Evolutionary conservation across 805 yeast species (phyloP), one percentile per base, ranked within the genome.

Genomic region (Metschnikowia rubicola): DNA sequence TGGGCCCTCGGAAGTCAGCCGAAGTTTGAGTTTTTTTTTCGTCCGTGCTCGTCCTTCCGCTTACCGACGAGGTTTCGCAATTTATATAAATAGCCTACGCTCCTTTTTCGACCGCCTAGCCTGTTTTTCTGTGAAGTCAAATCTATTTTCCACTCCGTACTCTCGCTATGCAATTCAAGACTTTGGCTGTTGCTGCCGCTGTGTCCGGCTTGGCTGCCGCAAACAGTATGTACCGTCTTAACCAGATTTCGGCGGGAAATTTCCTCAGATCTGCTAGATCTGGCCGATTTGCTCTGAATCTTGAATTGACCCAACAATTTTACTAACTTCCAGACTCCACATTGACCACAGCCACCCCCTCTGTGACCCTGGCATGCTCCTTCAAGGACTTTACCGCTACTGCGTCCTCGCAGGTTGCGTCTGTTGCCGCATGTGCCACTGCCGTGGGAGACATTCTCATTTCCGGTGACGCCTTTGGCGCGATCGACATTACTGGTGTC

Each of bases 401-500:
- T 46, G 80, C 83, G 37, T 89, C 90, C 70, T 59, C 86, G 30
- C 91, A 89, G 58, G 81, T 92, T 64, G 96, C 89, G 60, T 62
- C 67, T 28, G 79, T 86, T 45, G 68, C 88, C 41, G 75, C 82
- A 39, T 94, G 99, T 81, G 68, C 79, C 34, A 86, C 89, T 53
- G 77, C 94, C 57, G 78, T 79, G 54, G 98, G 97, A 78, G 84
- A 84, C 66, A 73, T 94, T 60, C 67, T 74, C 70, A 77, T 92
- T 63, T 63, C 77, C 48, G 91, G 91, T 72, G 75, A 70, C 54
- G 57, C 53, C 15, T 68, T 84, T 52, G 83, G 81, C 55, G 58
- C 79, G 50, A 84, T 84, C 57, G 77, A 83, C 49, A 74, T 94
- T 61, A 84, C 85, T 63, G 88, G 86, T 55, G 86, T 91, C 57